Percentiles rank a stretch among this genome's conserved stretches.
Evolutionary conservation across 164 flowering plant genomes (phyloP).

Genomic region (Annona squamosa): DNA sequence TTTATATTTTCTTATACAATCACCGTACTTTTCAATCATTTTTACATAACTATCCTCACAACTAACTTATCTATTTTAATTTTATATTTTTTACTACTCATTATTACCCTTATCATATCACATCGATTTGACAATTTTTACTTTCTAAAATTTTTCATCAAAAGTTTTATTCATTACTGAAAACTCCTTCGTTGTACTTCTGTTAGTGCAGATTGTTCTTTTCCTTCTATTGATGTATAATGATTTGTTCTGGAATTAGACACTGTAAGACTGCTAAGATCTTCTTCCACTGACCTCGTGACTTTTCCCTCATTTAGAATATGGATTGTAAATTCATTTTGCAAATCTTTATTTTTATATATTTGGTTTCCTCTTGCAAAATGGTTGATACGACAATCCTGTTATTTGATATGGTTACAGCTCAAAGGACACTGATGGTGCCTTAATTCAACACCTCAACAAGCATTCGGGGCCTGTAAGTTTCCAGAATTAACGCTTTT

Average conservation of each 20-base stretch:
- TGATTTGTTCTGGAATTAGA: not conserved
- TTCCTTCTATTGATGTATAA: not conserved
- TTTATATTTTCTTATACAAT: too few relatives aligned
- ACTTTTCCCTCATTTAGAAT: not conserved
- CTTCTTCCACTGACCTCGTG: not conserved
- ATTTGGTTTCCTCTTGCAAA: not conserved
- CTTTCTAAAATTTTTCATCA: too few relatives aligned
- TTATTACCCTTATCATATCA: too few relatives aligned
- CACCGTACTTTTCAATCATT: too few relatives aligned
- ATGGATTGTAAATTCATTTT: not conserved
- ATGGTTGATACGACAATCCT: not conserved
- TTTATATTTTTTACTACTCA: too few relatives aligned
- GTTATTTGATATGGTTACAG: slow-evolving; percentile 15
- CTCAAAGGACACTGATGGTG: slow-evolving; percentile 38
- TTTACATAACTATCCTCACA: too few relatives aligned
- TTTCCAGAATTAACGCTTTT: slow-evolving; percentile 4
- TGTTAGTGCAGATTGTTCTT: not conserved
- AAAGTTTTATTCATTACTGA: too few relatives aligned
- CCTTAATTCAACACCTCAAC: slow-evolving; percentile 54
- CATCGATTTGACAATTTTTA: too few relatives aligned
- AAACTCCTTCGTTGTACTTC: too few relatives aligned
- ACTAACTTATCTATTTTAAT: too few relatives aligned
- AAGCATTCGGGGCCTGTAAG: slow-evolving; percentile 91
- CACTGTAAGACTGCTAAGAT: not conserved
- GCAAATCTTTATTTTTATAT: not conserved